Base-by-base conservation (phyloP, 306 rosid species). In the Vigna angularis region DNA sequence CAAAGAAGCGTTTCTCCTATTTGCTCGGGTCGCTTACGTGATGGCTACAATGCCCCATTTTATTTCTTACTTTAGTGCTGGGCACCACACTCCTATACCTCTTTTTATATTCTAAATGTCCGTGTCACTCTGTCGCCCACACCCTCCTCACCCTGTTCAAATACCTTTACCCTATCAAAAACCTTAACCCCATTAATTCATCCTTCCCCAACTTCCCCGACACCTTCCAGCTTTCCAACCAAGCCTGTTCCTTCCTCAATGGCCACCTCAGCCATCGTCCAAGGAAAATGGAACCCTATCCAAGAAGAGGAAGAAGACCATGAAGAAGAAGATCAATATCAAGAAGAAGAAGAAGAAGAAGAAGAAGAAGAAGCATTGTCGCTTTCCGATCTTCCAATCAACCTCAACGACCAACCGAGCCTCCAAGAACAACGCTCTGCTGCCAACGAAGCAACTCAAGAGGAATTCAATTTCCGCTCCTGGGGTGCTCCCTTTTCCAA, bases 301-400 rank as follows among this genome's bases (percentile, higher is more conserved):
- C 44, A 50, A 49, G 15, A 50, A 59, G 36, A 59, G 0, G 82
- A 64, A 6, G 84, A 66, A 6, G 84, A 66, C 28, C 9, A 40
- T 40, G 0, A 40, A 7, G 44, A 40, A 10, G 44, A 40, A 2
- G 12, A 40, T 1, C 45, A 40, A 40, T 2, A 9, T 40, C 45
- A 40, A 38, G 3, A 40, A 1, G 2, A 38, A 38, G 62, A 55
- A 1, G 53, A 74, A 1, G 32, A 30, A 0, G 84, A 83, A 3
- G 80, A 85, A 4, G 90, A 91, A 4, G 95, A 87, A 14, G 93
- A 92, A 81, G 85, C 94, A 53, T 83, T 87, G 48, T 92, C 96
- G 1, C 89, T 92, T 3, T 85, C 85, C n/a, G 95, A 95, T 85
- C 97, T 90, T 73, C 97, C 96, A 15, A 71, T 52, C 55, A 71